Percentiles rank a stretch among this genome's conserved stretches.
Conservation (phyloP, 257 asterid species). For the Solanum pimpinellifolium region DNA sequence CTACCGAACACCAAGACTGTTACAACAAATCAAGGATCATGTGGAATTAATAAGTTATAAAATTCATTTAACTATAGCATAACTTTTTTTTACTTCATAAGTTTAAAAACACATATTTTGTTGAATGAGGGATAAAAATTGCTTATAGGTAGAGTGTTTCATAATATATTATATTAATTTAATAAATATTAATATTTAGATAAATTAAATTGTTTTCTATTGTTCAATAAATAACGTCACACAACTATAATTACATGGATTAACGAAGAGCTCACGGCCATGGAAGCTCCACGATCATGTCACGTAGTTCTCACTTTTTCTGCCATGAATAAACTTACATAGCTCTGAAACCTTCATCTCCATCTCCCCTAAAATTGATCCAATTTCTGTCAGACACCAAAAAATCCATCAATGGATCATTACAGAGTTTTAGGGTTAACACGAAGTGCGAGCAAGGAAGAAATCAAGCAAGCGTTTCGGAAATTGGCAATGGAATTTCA, state of each 20-base stretch:
- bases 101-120: not conserved
- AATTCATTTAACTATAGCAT: too few relatives aligned
- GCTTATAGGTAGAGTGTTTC: too few relatives aligned
- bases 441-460: slow-evolving; percentile 65
- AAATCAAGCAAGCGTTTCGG: slow-evolving; percentile 75
- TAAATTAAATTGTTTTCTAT: too few relatives aligned
- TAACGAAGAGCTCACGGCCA: not conserved
- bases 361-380: not conserved
- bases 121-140: not conserved
- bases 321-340: not conserved
- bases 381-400: not conserved
- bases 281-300: not conserved
- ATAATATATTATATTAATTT: too few relatives aligned
- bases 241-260: not conserved
- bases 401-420: slow-evolving; percentile 43
- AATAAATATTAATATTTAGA: too few relatives aligned
- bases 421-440: slow-evolving; percentile 52
- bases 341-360: not conserved
- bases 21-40: not conserved
- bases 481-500: slow-evolving; percentile 75
- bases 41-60: not conserved
- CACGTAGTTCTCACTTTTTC: not conserved
- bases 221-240: too few relatives aligned
- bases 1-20: not conserved
- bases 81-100: not conserved